These are phyloP conservation scores for Penicillium egyptiacum DNA, from an alignment of 495 filamentous ascomycete genomes.

Conservation along the genomic window DNA sequence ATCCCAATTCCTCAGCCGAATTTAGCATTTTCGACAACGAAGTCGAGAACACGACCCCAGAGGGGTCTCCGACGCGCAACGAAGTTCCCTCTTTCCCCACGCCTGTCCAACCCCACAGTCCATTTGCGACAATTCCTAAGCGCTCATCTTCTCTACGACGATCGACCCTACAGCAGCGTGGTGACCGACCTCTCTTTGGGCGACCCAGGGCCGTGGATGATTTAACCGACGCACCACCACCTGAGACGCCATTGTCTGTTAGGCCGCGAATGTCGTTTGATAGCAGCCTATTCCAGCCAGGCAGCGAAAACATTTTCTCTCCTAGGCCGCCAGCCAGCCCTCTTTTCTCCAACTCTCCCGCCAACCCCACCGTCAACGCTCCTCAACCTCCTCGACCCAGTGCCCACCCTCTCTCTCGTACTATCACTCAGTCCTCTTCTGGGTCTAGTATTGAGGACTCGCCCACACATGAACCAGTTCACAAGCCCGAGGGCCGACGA, in stretches of 20 bases:
- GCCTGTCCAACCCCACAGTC: conserved; percentile 36
- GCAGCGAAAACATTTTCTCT: conserved; percentile 64
- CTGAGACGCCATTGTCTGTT: conserved; percentile 41
- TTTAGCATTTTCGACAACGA: conserved; percentile 68
- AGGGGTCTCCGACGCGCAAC: conserved; percentile 27
- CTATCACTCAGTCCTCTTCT: conserved; percentile 81
- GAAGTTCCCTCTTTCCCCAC: conserved; percentile 29
- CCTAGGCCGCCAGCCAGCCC: conserved; percentile 34
- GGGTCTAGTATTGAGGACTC: conserved; percentile 77
- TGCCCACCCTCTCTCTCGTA: conserved; percentile 83
- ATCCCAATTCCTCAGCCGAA: conserved; percentile 55
- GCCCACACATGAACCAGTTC: conserved; percentile 62
- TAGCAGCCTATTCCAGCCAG: conserved; percentile 59
- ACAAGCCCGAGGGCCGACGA: conserved; percentile 52
- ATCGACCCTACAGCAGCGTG: conserved; percentile 83
- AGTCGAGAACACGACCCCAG: conserved; percentile 15
- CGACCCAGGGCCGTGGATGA: conserved; percentile 45
- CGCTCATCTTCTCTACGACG: conserved; percentile 72
- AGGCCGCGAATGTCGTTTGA: conserved; percentile 77
- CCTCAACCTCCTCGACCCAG: conserved; percentile 34
- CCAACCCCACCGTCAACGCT: conserved; percentile 34
- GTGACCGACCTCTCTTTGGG: conserved; percentile 59
- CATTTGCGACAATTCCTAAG: conserved; percentile 47
- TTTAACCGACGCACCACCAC: conserved; percentile 30
- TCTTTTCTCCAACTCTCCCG: conserved; percentile 32